Conservation (phyloP, 371 early-diverging fungal genomes). For the Dichotomocladium elegans region DNA sequence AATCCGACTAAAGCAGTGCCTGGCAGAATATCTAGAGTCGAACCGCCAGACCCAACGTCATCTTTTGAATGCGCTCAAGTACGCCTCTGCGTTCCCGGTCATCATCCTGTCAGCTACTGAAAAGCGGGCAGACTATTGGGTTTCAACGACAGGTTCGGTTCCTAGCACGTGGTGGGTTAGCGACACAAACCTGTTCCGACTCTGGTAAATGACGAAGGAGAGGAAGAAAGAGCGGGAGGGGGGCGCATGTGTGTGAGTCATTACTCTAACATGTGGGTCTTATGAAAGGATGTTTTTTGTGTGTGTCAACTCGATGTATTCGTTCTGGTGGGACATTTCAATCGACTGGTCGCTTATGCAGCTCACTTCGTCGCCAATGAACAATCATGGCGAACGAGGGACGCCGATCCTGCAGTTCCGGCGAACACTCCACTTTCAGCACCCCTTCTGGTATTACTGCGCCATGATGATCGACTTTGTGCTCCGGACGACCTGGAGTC, state of each 20-base stretch:
- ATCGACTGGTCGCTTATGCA: conserved; percentile 85
- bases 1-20: conserved; percentile 85
- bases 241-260: too few relatives aligned
- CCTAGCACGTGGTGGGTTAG: conserved; percentile 39
- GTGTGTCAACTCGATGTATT: conserved; percentile 84
- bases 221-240: too few relatives aligned
- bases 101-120: conserved; percentile 70
- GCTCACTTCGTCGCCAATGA: conserved; percentile 11
- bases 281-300: conserved; percentile 68
- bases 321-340: conserved; percentile 92
- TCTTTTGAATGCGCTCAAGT: conserved; percentile 85
- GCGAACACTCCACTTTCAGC: conserved; percentile 59
- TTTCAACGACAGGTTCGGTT: conserved; percentile 28
- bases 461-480: conserved; percentile 76
- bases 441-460: conserved; percentile 60
- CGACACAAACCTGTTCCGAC: conserved; percentile 32
- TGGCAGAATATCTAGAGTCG: conserved; percentile 66
- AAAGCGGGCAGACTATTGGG: conserved; percentile 41
- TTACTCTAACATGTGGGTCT: neutral
- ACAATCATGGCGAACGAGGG: conserved; percentile 8
- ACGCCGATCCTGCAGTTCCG: conserved; percentile 51
- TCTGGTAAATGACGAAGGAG: conserved; percentile 29
- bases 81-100: conserved; percentile 79
- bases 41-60: conserved; percentile 55
- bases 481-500: conserved; percentile 82